phyloP scores from a whole-genome alignment of 208 protist genomes.

The Crithidia thermophila region DNA sequence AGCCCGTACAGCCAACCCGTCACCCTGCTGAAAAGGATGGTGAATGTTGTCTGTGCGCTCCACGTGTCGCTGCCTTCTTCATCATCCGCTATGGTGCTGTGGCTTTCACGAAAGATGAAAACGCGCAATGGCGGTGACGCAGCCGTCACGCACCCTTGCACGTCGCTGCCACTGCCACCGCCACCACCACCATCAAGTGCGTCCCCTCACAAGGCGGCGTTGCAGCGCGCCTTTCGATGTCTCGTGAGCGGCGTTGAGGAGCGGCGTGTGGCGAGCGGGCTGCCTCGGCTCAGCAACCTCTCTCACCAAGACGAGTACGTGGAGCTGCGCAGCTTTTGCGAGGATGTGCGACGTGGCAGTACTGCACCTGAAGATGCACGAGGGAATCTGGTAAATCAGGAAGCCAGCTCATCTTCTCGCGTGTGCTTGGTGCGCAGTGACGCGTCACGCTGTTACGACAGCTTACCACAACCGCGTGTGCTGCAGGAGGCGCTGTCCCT shows the following conservation, averaged over 20 bases:
- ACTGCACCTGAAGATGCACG: background rate
- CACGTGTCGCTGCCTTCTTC: background rate
- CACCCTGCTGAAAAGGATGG: conserved; percentile 3
- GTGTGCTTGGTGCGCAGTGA: conserved; percentile 49
- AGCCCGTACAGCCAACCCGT: conserved; percentile 11
- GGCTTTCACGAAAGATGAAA: background rate
- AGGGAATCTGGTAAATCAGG: background rate
- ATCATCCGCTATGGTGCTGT: background rate
- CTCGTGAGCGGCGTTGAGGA: conserved; percentile 52
- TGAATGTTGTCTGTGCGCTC: background rate
- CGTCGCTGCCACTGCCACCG: background rate
- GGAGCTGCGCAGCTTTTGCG: conserved; percentile 67
- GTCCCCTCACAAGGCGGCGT: conserved; percentile 23
- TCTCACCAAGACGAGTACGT: conserved; percentile 65
- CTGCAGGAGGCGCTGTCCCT: conserved; percentile 38
- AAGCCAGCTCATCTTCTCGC: background rate
- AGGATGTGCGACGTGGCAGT: conserved; percentile 16
- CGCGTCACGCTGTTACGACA: conserved; percentile 70
- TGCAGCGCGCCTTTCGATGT: conserved; percentile 57
- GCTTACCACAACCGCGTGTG: conserved; percentile 62
- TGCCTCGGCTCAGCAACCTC: conserved; percentile 40
- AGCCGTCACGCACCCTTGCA: background rate
- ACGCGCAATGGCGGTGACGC: background rate
- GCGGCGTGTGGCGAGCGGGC: conserved; percentile 29
- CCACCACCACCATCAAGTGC: background rate